phyloP scores from a whole-genome alignment of 208 protist genomes.

The Wallacemonas rigidus region DNA sequence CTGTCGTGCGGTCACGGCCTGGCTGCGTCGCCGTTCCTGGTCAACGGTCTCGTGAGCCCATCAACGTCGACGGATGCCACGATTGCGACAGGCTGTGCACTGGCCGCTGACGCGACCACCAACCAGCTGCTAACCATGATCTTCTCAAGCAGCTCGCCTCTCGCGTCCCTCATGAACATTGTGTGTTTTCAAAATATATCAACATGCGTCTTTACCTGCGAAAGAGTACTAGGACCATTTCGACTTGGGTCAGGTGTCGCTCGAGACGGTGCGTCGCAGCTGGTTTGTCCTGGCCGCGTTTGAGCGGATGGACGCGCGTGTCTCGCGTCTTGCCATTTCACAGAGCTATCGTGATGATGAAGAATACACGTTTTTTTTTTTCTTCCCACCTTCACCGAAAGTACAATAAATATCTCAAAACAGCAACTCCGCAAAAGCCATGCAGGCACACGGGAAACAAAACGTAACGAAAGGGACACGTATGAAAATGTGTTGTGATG shows the following conservation, averaged over 20 bases:
- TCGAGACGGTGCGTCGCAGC: too few species aligned
- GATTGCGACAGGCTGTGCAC: constrained; percentile 3
- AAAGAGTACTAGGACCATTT: constrained; percentile 49
- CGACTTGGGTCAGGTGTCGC: not conserved
- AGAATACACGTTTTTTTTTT: too few species aligned
- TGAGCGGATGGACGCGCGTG: too few species aligned
- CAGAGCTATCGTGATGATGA: too few species aligned
- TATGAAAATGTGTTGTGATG: too few species aligned
- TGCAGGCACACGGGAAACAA: too few species aligned
- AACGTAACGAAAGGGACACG: too few species aligned
- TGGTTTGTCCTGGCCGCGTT: too few species aligned
- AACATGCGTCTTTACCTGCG: constrained; percentile 82
- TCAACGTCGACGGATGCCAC: constrained; percentile 7
- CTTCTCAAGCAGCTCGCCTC: constrained; percentile 41
- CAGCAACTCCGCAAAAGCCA: too few species aligned
- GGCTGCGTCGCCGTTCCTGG: constrained; percentile 43
- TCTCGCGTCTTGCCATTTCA: too few species aligned
- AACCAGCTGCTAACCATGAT: constrained; percentile 55
- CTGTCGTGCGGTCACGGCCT: constrained; percentile 45
- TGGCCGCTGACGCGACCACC: constrained; percentile 43
- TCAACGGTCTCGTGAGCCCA: constrained; percentile 30
- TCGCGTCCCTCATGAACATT: constrained; percentile 44
- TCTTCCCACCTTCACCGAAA: too few species aligned
- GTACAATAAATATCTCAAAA: too few species aligned
- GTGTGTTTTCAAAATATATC: constrained; percentile 83